A percentile compares a stretch with the other conserved stretches of the same genome.
phyloP scores from a whole-genome alignment of 257 asterid genomes.

The Salvia rosmarinus region DNA sequence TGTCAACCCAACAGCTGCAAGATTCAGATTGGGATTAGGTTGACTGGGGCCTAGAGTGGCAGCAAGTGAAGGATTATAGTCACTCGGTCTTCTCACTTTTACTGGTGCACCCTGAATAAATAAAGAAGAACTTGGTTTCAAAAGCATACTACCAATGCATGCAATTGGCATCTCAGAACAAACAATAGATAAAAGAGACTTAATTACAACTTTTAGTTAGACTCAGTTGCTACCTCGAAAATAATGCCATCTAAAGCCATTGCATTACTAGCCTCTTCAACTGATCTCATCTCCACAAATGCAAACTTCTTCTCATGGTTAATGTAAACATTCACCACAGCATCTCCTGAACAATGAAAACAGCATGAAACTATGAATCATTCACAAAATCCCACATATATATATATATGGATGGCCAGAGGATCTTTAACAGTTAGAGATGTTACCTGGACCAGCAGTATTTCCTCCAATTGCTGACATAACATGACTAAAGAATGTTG shows the following conservation, averaged over 20 bases:
- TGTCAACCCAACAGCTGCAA: slow-evolving; percentile 87
- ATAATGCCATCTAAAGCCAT: slow-evolving; percentile 97
- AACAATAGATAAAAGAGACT: slow-evolving; percentile 17
- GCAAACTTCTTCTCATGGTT: slow-evolving; percentile 97
- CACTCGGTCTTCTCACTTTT: slow-evolving; percentile 97
- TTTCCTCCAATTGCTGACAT: slow-evolving; percentile 98
- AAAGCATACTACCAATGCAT: neutral
- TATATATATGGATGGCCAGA: neutral
- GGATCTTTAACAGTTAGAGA: neutral
- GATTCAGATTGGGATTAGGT: slow-evolving; percentile 86
- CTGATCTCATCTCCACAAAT: slow-evolving; percentile 97
- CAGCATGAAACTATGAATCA: neutral
- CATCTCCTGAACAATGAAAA: slow-evolving; percentile 74
- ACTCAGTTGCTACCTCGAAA: slow-evolving; percentile 64
- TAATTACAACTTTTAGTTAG: slow-evolving; percentile 4
- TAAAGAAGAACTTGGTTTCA: neutral
- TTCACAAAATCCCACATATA: slow-evolving; percentile 3
- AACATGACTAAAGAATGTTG: slow-evolving; percentile 92
- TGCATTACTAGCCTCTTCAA: slow-evolving; percentile 98
- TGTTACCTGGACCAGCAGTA: slow-evolving; percentile 97
- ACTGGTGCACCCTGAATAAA: slow-evolving; percentile 91
- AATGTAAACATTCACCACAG: slow-evolving; percentile 92
- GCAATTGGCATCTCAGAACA: neutral
- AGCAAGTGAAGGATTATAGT: slow-evolving; percentile 93
- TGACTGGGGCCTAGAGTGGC: slow-evolving; percentile 99